Percentiles rank a stretch among this genome's conserved stretches.
These are phyloP conservation scores for Capsella bursapastoris DNA, from an alignment of 345 rosid species.

Conservation along the genomic window DNA sequence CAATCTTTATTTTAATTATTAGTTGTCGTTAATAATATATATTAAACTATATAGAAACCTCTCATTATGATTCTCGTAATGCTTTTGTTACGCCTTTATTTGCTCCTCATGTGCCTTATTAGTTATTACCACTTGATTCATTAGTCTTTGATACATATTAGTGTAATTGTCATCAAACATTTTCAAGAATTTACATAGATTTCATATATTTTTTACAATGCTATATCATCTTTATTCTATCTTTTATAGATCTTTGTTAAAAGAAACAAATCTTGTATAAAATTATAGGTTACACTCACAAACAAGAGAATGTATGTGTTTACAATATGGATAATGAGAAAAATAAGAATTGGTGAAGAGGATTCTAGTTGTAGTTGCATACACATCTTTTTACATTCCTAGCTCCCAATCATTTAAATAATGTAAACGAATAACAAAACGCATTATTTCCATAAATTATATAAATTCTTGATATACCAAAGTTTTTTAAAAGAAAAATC, in stretches of 20 bases:
- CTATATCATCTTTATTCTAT: neutral
- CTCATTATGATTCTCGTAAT: conserved; percentile 30
- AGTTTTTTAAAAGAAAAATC: neutral
- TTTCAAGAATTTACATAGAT: neutral
- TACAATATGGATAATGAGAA: conserved; percentile 14
- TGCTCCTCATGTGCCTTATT: conserved; percentile 29
- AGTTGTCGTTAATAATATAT: conserved; percentile 37
- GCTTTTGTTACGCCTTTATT: conserved; percentile 32
- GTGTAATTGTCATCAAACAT: neutral
- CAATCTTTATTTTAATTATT: conserved; percentile 30
- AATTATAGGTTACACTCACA: conserved; percentile 9
- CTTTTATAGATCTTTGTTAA: neutral
- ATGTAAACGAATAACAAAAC: conserved; percentile 28
- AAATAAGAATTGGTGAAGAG: conserved; percentile 16
- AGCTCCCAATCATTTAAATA: conserved; percentile 41
- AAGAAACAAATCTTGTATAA: conserved; percentile 10
- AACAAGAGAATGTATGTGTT: neutral
- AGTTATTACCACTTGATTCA: neutral
- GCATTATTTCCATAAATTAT: conserved; percentile 1
- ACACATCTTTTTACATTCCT: conserved; percentile 13
- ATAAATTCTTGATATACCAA: conserved; percentile 17
- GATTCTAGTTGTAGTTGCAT: conserved; percentile 42
- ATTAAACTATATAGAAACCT: conserved; percentile 1
- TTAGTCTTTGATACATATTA: neutral
- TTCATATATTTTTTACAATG: neutral